Base-by-base conservation (phyloP, 2,329 filamentous ascomycete species). In the Pyrenophora teres region DNA sequence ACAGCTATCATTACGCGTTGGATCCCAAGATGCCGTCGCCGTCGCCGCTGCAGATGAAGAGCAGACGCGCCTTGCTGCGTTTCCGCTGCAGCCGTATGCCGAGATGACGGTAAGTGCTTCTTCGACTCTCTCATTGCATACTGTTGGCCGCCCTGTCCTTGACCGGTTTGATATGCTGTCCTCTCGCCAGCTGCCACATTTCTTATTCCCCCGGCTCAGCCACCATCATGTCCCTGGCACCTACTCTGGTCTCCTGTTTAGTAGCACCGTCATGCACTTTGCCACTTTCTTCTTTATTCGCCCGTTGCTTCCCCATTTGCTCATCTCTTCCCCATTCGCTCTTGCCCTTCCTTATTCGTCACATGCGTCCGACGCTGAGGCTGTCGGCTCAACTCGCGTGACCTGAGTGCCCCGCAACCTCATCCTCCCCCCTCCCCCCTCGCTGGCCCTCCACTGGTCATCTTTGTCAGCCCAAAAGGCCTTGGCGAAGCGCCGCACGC, bases 1-100 rank as follows among this genome's bases (percentile, higher is more conserved):
- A 74, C 84, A 80, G 56, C 82, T 99, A 56, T 86, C 80, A 25
- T 80, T 97, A 69, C 89, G 87, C 71, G 78, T 86, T 13, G 79
- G 82, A 21, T 82, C 82, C 30, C 81, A 85, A 63, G 81, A 86
- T 57, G 80, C 80, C 55, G 80, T 90, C 60, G 74, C 87, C 45
- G 79, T 95, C 64, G 81, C 87, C 66, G 87, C 87, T 38, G 77
- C 81, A 33, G 84, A 92, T 67, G 91, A 97, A 74, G 90, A 95
- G 54, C 78, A 77, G 45, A 83, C 83, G 45, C 78, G 81, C 68
- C 80, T 92, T 65, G 82, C 77, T 61, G 80, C 71, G 60, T 92
- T 89, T 71, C 81, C 83, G 47, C 78, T 94, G 72, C 80, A 83
- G 64, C 83, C 87, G 25, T 91, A 92, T 77, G 88, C 88, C 54